phyloP scores from a whole-genome alignment of 2,329 filamentous ascomycete genomes.

The Plenodomus tracheiphilus region DNA sequence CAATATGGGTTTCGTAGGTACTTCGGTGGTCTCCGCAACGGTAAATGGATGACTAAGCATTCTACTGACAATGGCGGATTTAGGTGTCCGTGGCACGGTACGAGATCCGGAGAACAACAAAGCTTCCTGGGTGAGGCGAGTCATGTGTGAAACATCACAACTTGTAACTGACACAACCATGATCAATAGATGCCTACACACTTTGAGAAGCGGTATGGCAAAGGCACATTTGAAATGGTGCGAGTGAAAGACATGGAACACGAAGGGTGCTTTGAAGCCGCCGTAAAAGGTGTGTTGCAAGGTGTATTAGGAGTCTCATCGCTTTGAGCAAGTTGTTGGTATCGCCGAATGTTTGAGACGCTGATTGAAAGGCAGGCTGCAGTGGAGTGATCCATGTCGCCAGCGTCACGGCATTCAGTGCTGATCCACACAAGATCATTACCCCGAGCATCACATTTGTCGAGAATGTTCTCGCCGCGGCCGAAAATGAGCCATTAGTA shows the following conservation, averaged over 20 bases:
- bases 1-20: conserved; percentile 44
- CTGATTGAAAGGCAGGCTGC: conserved; percentile 15
- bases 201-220: conserved; percentile 1
- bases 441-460: conserved; percentile 41
- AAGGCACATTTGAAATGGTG: conserved; percentile 10
- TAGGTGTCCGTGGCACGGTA: conserved; percentile 26
- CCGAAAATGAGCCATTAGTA: neutral
- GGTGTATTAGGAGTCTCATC: conserved; percentile 42
- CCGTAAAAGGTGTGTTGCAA: conserved; percentile 40
- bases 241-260: conserved; percentile 32
- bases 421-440: conserved; percentile 49
- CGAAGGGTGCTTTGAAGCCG: conserved; percentile 44
- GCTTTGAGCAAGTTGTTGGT: conserved; percentile 3
- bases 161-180: neutral
- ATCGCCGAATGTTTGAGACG: neutral
- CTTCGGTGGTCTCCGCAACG: too few relatives aligned
- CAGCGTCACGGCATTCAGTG: conserved; percentile 39
- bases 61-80: conserved; percentile 14
- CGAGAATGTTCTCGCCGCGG: conserved; percentile 35
- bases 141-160: too few relatives aligned
- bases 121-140: conserved; percentile 1
- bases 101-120: conserved; percentile 28
- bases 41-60: too few relatives aligned
- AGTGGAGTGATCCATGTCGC: conserved; percentile 46
- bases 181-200: neutral